Conservation (phyloP, 1,284 basidiomycete genomes). For the Ganoderma sp. region DNA sequence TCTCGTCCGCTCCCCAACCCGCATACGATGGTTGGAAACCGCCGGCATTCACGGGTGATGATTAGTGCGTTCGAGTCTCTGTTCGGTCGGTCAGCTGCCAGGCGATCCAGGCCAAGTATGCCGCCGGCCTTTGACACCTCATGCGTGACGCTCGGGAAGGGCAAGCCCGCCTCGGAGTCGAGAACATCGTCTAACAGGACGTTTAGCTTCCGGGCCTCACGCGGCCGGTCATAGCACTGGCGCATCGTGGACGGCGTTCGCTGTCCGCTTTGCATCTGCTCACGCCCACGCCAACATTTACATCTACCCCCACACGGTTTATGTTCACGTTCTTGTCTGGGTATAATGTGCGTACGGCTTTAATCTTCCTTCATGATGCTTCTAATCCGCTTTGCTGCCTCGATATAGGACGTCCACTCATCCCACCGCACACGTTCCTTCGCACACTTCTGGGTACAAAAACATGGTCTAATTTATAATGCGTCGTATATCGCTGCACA, state of each 20-base stretch:
- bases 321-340: conserved; percentile 1
- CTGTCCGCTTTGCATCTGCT: background rate
- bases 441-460: background rate
- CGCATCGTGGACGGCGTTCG: background rate
- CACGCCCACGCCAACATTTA: background rate
- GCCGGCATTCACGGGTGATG: background rate
- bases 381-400: background rate
- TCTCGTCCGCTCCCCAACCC: conserved; percentile 11
- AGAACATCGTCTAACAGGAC: background rate
- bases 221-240: background rate
- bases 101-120: conserved; percentile 7
- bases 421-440: background rate
- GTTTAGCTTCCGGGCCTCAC: background rate
- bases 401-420: background rate
- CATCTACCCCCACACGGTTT: background rate
- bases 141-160: conserved; percentile 6
- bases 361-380: background rate
- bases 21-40: background rate
- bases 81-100: background rate
- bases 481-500: conserved; percentile 2
- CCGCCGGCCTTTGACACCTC: conserved; percentile 20
- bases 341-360: background rate
- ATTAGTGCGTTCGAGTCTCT: conserved; percentile 6
- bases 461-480: background rate
- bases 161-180: background rate